Conservation (phyloP, 2,329 filamentous ascomycete species). For the Neonectria hederae region DNA sequence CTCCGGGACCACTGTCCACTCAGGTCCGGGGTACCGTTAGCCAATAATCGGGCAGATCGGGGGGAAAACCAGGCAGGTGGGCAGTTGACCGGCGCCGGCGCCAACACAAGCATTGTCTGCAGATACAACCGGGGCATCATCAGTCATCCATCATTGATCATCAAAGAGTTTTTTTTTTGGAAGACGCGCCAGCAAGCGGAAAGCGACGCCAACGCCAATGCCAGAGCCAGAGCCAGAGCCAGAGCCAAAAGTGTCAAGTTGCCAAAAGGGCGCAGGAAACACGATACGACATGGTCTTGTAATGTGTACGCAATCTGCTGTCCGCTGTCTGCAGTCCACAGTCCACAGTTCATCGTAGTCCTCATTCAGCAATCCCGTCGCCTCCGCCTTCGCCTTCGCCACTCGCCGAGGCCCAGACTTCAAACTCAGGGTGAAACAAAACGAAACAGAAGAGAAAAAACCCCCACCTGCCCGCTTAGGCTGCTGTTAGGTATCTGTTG, state of each 20-base stretch:
- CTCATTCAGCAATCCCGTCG: neutral
- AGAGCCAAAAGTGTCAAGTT: neutral
- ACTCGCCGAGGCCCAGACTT: constrained; percentile 13
- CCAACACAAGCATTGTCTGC: constrained; percentile 8
- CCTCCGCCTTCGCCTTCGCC: neutral
- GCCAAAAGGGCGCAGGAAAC: neutral
- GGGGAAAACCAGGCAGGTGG: constrained; percentile 10
- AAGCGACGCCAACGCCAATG: constrained; percentile 15
- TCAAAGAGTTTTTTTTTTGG: neutral
- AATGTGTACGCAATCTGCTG: neutral
- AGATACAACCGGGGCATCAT: neutral
- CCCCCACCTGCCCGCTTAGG: neutral
- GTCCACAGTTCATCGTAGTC: neutral
- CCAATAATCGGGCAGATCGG: constrained; percentile 53
- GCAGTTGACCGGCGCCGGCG: neutral
- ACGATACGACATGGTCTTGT: neutral
- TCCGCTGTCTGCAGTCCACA: neutral
- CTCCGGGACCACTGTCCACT: constrained; percentile 8
- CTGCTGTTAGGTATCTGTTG: neutral
- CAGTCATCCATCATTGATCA: constrained; percentile 7
- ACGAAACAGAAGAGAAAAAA: neutral
- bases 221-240: constrained; percentile 16
- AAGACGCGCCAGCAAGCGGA: constrained; percentile 1
- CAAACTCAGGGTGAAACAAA: neutral
- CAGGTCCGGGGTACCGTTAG: constrained; percentile 2